Base-by-base conservation (phyloP, 208 protist genomes). In the Trypanosoma brucei region DNA sequence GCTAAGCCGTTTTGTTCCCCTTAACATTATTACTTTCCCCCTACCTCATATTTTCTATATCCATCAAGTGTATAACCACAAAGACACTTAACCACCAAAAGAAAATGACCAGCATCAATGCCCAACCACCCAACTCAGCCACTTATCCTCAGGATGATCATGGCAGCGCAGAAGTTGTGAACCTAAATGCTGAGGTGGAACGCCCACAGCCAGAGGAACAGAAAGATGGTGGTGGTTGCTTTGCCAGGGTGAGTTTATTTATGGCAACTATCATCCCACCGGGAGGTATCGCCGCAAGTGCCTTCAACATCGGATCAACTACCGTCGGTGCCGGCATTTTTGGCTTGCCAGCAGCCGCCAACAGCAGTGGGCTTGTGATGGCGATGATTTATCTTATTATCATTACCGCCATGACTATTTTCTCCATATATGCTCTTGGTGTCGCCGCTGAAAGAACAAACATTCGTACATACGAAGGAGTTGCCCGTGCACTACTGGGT, bases 241-340 rank as follows among this genome's bases (percentile, higher is more conserved):
- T 60, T 7, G 55, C 55, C 4, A 42, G 22, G 36, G 6, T 60
- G 37, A 49, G 3, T 7, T 55, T 52, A 3, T 51, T 48, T 52
- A 45, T 78, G 13, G 68, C 72, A 67, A 51, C 61, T 45, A 62
- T 90, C 14, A 45, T 90, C 8, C 81, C 84, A 2, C 70, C 57
- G n/a, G 84, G 84, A 8, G 78, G 78, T 44, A 35, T 84, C 33
- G 35, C 78, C 3, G 56, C 83, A 30, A 63, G 53, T 53, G 63
- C 54, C 42, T 79, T 90, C 67, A 91, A 77, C 63, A 59, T 90
- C 4, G 68, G 67, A n/a, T 71, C 65, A 8, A 62, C 74, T 8
- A 75, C 78, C n/a, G 46, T 93, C 38, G 86, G 83, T 37, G 83
- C 76, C 33, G 83, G 83, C 31, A 86, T 86, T 40, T 56, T 93